Conservation (phyloP, 2,329 filamentous ascomycete species). For the Calonectria hongkongensis region DNA sequence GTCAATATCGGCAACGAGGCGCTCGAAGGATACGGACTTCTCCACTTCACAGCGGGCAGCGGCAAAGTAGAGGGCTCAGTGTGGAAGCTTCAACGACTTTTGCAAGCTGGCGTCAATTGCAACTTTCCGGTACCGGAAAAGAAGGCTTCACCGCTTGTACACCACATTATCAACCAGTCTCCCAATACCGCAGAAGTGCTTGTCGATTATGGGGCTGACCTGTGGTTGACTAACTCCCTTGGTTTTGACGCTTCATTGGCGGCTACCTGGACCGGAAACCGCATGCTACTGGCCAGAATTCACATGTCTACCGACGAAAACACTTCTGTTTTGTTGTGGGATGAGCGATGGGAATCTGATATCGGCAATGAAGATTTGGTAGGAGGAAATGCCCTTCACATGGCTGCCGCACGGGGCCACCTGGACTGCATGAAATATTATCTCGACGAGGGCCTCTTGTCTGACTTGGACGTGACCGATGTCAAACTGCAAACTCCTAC, state of each 20-base stretch:
- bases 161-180: background rate
- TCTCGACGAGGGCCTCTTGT: background rate
- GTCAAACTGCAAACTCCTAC: background rate
- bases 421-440: background rate
- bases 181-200: background rate
- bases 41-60: slow-evolving; percentile 6
- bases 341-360: slow-evolving; percentile 1
- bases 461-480: background rate
- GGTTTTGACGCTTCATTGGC: slow-evolving; percentile 1
- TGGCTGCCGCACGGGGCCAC: background rate
- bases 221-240: background rate
- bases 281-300: background rate
- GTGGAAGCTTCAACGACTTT: slow-evolving; percentile 8
- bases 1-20: background rate
- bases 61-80: background rate
- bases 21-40: background rate
- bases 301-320: background rate
- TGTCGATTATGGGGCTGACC: background rate
- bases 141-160: background rate
- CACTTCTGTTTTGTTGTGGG: background rate
- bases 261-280: slow-evolving; percentile 1
- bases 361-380: background rate
- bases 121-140: background rate
- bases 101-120: slow-evolving; percentile 11
- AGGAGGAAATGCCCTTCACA: slow-evolving; percentile 11